Evolutionary conservation across 768 basidiomycete genomes (phyloP), one percentile per base, ranked within the genome.

Genomic region (Megacollybia marginata): DNA sequence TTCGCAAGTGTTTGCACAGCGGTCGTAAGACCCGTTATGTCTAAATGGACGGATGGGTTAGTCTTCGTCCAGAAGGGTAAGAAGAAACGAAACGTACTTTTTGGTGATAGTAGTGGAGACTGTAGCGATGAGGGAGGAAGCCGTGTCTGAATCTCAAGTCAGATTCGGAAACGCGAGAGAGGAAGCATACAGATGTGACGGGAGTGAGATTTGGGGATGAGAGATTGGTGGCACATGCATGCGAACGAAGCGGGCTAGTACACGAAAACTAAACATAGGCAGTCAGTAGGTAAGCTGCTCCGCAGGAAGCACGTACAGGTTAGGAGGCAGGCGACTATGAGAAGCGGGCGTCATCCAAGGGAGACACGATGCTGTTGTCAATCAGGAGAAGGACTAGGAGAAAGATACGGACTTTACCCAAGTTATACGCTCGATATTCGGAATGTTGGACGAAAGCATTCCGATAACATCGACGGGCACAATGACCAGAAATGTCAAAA

Each of bases 51-150:
- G n/a, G n/a, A n/a, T 18, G 28, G 9, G 13, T 35, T 20, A n/a
- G 20, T 19, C 31, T 19, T 2, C 13, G n/a, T 31, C 31, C 15
- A 10, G 28, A 46, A 16, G 33, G 40, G 23, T 13, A 18, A 5
- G 13, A 6, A 13, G 54, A 46, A 46, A 65, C 66, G 18, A n/a
- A n/a, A n/a, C n/a, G n/a, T 62, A 57, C 54, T n/a, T 63, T 60
- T 59, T 58, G 8, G 82, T 75, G 35, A 87, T 63, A 36, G 80
- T 80, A 19, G 81, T 80, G 9, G 75, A 71, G 42, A 87, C 59
- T 2, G 84, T 86, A 40, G 84, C 80, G 54, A 85, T 75, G 50
- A 88, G 68, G 72, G n/a, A n/a, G n/a, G n/a, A 88, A 88, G 52
- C 83, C 84, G 61, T 87, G 83, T 28, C 76, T 77, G 47, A 9